Evolutionary conservation across 768 basidiomycete genomes (phyloP).

Genomic region (Cantharellus cinnabarinus): DNA sequence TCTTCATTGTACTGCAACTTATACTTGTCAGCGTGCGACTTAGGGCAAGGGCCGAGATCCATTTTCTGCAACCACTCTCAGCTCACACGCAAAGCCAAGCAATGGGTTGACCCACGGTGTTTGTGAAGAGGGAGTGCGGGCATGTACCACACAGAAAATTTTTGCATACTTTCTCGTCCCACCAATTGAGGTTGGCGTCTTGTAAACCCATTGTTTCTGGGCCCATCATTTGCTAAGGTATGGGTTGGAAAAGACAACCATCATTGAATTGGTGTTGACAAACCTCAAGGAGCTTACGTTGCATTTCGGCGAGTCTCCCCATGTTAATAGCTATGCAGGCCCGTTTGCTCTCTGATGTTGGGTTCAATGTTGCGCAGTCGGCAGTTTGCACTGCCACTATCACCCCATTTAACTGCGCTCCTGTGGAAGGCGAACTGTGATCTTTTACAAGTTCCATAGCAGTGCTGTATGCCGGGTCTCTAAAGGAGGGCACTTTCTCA

Average conservation of each 20-base stretch:
- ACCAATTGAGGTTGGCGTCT: constrained; percentile 81
- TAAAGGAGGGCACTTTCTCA: no score
- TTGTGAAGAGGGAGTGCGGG: constrained; percentile 91
- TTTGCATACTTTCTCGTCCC: constrained; percentile 92
- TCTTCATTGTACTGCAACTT: constrained; percentile 77
- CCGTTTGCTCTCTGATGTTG: background rate
- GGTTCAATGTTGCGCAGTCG: no score
- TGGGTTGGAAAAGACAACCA: background rate
- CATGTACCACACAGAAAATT: constrained; percentile 98
- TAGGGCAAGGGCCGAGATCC: constrained; percentile 95
- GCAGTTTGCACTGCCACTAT: no score
- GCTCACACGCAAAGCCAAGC: background rate
- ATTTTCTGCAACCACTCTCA: constrained; percentile 56
- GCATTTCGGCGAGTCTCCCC: constrained; percentile 94
- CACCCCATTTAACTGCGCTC: no score
- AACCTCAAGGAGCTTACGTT: constrained; percentile 71
- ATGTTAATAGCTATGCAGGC: constrained; percentile 22
- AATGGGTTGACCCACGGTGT: constrained; percentile 46
- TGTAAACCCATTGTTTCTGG: constrained; percentile 97
- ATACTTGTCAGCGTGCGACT: constrained; percentile 84
- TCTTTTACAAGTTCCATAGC: no score
- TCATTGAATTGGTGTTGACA: constrained; percentile 9
- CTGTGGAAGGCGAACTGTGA: no score
- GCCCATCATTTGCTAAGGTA: constrained; percentile 95
- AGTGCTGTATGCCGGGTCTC: no score